These are phyloP conservation scores for Bimuria novae-zelandiae DNA, from an alignment of 2,329 filamentous ascomycete species.

Conservation along the genomic window DNA sequence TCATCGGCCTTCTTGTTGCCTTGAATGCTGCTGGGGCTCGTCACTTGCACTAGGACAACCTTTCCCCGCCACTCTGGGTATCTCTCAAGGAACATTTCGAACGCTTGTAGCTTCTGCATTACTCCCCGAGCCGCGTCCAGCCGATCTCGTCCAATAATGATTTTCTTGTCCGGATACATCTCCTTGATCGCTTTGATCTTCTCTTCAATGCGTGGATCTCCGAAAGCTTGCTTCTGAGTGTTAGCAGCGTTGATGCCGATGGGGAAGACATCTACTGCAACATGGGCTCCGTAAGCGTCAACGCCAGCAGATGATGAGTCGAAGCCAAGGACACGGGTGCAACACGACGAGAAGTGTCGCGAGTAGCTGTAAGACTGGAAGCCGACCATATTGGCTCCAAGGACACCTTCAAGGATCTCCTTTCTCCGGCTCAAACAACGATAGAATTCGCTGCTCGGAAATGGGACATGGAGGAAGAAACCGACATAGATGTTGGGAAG, in stretches of 20 bases:
- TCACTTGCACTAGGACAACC: conserved; percentile 93
- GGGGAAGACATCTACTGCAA: conserved; percentile 90
- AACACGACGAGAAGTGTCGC: conserved; percentile 91
- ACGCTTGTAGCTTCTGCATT: conserved; percentile 93
- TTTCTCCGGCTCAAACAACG: conserved; percentile 86
- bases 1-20: conserved; percentile 71
- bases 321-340: conserved; percentile 87
- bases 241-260: conserved; percentile 90
- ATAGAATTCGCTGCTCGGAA: conserved; percentile 95
- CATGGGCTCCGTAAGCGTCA: conserved; percentile 84
- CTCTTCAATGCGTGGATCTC: conserved; percentile 69
- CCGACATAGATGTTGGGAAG: conserved; percentile 89
- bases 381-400: conserved; percentile 90
- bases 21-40: conserved; percentile 80
- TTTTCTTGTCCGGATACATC: conserved; percentile 85
- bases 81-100: conserved; percentile 86
- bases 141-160: conserved; percentile 94
- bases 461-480: conserved; percentile 92
- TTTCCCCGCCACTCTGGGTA: conserved; percentile 92
- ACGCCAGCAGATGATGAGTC: conserved; percentile 83
- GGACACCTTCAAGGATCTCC: conserved; percentile 84
- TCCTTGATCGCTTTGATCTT: conserved; percentile 73
- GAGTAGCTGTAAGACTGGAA: conserved; percentile 97
- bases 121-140: conserved; percentile 91
- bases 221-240: conserved; percentile 76